These are phyloP conservation scores for Zymoseptoria pseudotritici DNA, from an alignment of 2,329 filamentous ascomycete genomes.

Conservation along the genomic window DNA sequence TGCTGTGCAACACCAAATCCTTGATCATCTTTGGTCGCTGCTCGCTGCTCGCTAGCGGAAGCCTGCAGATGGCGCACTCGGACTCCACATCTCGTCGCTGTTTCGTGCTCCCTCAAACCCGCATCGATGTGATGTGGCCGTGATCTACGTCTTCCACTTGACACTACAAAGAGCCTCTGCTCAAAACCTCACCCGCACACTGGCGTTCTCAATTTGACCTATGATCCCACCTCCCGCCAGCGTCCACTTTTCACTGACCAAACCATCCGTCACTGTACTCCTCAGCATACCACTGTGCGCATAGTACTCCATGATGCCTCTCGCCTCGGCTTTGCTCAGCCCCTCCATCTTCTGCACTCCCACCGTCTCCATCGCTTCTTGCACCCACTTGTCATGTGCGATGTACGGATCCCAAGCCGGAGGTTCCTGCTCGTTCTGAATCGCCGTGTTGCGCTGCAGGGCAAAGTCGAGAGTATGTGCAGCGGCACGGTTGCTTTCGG, in stretches of 20 bases:
- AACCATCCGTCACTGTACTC: conserved; percentile 59
- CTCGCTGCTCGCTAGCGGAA: background rate
- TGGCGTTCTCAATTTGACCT: conserved; percentile 73
- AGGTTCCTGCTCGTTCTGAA: conserved; percentile 26
- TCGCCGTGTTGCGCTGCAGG: conserved; percentile 11
- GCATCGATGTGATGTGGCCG: background rate
- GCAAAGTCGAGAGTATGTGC: conserved; percentile 12
- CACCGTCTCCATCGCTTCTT: conserved; percentile 39
- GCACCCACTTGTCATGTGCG: conserved; percentile 45
- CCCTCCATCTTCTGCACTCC: conserved; percentile 53
- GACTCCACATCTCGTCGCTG: background rate
- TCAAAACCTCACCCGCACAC: conserved; percentile 37
- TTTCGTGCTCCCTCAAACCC: background rate
- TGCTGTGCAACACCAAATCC: background rate
- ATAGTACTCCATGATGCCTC: conserved; percentile 86
- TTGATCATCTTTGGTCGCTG: background rate
- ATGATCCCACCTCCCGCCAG: conserved; percentile 73
- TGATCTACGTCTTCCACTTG: background rate
- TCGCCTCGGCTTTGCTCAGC: conserved; percentile 65
- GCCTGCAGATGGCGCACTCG: background rate
- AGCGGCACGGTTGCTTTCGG: conserved; percentile 53
- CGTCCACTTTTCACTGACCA: conserved; percentile 76
- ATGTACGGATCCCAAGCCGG: conserved; percentile 45
- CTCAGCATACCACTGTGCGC: conserved; percentile 75
- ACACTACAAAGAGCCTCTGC: background rate